A percentile compares a stretch with the other conserved stretches of the same genome.
These are phyloP conservation scores for Phyllachora maydis DNA, from an alignment of 2,329 filamentous ascomycete genomes.

Conservation along the genomic window DNA sequence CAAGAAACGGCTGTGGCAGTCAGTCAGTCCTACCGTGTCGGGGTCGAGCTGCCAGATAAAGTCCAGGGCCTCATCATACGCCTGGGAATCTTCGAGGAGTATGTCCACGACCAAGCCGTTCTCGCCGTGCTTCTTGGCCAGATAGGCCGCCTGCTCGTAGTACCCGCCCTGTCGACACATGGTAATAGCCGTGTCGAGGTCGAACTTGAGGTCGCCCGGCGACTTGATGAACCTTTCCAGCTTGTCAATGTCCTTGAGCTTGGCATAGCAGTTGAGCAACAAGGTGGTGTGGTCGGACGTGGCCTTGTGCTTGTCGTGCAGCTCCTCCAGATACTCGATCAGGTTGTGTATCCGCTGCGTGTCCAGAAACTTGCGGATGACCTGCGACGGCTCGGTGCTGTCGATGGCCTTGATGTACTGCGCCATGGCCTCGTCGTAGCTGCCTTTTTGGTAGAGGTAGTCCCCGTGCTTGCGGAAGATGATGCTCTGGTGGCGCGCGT, in stretches of 20 bases:
- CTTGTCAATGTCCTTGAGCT: conserved; percentile 92
- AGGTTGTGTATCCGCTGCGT: conserved; percentile 95
- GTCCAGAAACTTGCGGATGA: conserved; percentile 91
- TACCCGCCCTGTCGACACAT: conserved; percentile 98
- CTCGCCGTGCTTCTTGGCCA: conserved; percentile 86
- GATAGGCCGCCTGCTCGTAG: conserved; percentile 86
- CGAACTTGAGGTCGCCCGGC: conserved; percentile 84
- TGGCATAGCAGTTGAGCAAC: conserved; percentile 91
- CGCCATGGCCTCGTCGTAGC: conserved; percentile 97
- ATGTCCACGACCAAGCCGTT: conserved; percentile 90
- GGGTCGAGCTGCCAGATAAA: conserved; percentile 84
- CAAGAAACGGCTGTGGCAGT: conserved; percentile 1
- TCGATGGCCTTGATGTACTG: conserved; percentile 94
- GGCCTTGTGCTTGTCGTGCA: conserved; percentile 84
- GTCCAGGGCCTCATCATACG: conserved; percentile 69
- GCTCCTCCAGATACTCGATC: conserved; percentile 89
- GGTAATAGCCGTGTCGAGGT: conserved; percentile 86
- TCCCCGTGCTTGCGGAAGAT: conserved; percentile 93
- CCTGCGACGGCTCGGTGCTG: conserved; percentile 86
- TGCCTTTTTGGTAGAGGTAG: conserved; percentile 80
- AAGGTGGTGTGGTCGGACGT: conserved; percentile 91
- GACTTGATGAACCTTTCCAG: conserved; percentile 93
- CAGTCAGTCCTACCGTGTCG: conserved; percentile 36
- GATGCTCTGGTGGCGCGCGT: conserved; percentile 61
- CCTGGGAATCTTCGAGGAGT: conserved; percentile 83